These are phyloP conservation scores for Chenopodium suecicum DNA, from an alignment of 148 eudicot genomes.

Conservation along the genomic window DNA sequence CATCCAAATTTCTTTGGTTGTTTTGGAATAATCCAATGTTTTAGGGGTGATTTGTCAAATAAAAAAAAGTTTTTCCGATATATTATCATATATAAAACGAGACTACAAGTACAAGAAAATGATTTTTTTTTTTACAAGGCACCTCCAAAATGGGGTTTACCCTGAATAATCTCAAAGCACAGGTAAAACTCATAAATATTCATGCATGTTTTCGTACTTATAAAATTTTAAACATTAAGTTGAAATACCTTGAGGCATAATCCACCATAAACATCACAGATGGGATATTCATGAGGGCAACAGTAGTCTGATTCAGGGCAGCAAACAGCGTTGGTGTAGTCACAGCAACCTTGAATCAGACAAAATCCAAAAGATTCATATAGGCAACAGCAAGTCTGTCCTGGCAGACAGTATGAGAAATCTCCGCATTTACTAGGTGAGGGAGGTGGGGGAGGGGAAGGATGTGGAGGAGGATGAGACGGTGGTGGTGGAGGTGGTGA, in stretches of 20 bases:
- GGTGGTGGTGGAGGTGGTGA: constrained; percentile 22
- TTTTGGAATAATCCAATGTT: too few relatives aligned
- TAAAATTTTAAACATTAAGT: background rate
- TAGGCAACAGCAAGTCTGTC: constrained; percentile 64
- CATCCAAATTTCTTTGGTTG: too few relatives aligned
- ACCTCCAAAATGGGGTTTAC: background rate
- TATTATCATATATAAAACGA: too few relatives aligned
- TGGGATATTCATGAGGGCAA: constrained; percentile 66
- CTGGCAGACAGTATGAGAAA: constrained; percentile 50
- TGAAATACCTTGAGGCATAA: constrained; percentile 55
- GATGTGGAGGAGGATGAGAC: constrained; percentile 36
- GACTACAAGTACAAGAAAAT: background rate
- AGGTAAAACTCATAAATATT: too few relatives aligned
- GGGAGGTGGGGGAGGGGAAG: constrained; percentile 52
- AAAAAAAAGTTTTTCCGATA: too few relatives aligned
- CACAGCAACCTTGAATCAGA: constrained; percentile 60
- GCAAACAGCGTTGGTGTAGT: constrained; percentile 58
- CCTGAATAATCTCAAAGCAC: too few relatives aligned
- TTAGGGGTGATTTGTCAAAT: too few relatives aligned
- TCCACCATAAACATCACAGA: constrained; percentile 51
- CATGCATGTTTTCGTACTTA: too few relatives aligned
- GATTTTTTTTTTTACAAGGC: background rate
- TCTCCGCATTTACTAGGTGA: constrained; percentile 58
- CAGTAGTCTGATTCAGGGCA: constrained; percentile 56
- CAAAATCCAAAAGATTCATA: constrained; percentile 43